Evolutionary conservation across 2,329 filamentous ascomycete genomes (phyloP).

Genomic region (Penicillium sp.): DNA sequence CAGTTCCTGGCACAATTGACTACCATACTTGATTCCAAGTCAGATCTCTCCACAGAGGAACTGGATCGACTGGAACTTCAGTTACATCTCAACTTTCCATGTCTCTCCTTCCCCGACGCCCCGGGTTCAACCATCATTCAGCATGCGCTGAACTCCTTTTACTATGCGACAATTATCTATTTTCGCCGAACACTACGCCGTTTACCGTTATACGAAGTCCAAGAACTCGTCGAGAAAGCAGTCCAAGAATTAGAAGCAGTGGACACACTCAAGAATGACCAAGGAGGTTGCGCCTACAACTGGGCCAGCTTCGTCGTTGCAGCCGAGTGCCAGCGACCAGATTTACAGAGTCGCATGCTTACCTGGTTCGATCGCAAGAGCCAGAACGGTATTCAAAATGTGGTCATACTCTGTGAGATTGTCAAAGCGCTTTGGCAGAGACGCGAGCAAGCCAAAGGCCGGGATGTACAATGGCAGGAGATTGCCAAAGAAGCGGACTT

Average conservation of each 20-base stretch:
- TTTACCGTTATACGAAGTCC: slow-evolving; percentile 22
- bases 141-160: slow-evolving; percentile 34
- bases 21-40: slow-evolving; percentile 23
- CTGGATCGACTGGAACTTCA: slow-evolving; percentile 34
- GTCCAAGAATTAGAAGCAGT: slow-evolving; percentile 33
- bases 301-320: slow-evolving; percentile 39
- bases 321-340: slow-evolving; percentile 31
- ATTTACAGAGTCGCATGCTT: slow-evolving; percentile 30
- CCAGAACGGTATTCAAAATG: slow-evolving; percentile 36
- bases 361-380: slow-evolving; percentile 32
- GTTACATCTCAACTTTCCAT: slow-evolving; percentile 26
- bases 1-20: slow-evolving; percentile 27
- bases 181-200: slow-evolving; percentile 35
- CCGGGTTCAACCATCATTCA: slow-evolving; percentile 19
- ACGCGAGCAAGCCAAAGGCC: slow-evolving; percentile 12
- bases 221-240: slow-evolving; percentile 33
- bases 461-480: slow-evolving; percentile 33
- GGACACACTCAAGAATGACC: slow-evolving; percentile 27
- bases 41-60: slow-evolving; percentile 12
- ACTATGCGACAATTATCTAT: slow-evolving; percentile 37
- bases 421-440: slow-evolving; percentile 32
- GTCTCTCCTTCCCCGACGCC: slow-evolving; percentile 20
- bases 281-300: slow-evolving; percentile 35
- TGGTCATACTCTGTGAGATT: slow-evolving; percentile 32
- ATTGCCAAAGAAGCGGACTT: slow-evolving; percentile 33